Base-by-base conservation (phyloP, 176 grass and related monocot species). In the Avena eriantha region DNA sequence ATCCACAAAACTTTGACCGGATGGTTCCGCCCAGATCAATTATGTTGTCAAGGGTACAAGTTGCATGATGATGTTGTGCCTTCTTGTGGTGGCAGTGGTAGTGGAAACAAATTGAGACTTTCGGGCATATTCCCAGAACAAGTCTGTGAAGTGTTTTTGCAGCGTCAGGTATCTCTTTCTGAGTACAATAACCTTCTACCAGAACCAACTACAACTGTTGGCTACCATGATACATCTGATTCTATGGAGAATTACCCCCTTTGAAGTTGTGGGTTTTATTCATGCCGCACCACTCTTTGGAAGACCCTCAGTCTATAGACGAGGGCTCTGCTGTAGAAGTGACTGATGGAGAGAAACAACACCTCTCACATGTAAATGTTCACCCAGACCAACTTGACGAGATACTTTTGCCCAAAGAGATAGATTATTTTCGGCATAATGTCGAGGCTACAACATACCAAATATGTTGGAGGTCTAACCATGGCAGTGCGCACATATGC, bases 401-500 rank as follows among this genome's bases (percentile, higher is more conserved):
- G 55, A 75, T 74, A 10, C 2, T 84, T 23, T 4, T 84, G 2
- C 69, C 82, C 4, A 84, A 84, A 23, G 82, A 69, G 1, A 49
- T 63, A 11, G 2, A 63, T 13, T 75, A 34, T 14, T 55, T 84
- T 19, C 29, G 47, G 4, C 23, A 5, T 8, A 84, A 75, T 14
- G 3, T 10, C 4, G 22, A 41, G 36, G 69, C 69, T 29, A 49
- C 10, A 0, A 75, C 39, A 2, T 75, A 74, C 23, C 69, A 74
- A 23, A 61, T 75, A 55, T 84, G 16, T 4, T 84, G 82, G 82
- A 84, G 26, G 5, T 83, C 81, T 7, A 83, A 23, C 7, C 81
- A 83, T 70, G 81, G 81, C 8, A 72, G 66, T 39, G 80, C 35
- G 7, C 68, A 83, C n/a, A 51, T 83, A 43, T 83, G 33, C 3